Percentiles rank a stretch among this genome's conserved stretches.
Conservation (phyloP, 305 asterid genomes). For the Fraxinus sp. region DNA sequence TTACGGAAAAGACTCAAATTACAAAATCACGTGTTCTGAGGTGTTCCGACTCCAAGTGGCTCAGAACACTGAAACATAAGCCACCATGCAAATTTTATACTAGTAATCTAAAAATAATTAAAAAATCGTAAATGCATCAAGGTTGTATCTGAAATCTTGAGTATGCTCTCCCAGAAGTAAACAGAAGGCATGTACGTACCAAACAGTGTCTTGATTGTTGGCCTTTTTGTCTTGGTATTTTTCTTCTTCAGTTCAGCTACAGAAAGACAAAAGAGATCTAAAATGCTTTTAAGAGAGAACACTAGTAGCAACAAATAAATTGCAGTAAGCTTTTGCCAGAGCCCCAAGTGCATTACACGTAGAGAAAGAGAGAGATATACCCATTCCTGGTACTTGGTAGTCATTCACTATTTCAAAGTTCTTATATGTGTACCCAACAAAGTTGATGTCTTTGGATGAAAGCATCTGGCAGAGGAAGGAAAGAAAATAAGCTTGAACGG, state of each 20-base stretch:
- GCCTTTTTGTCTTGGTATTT: conserved; percentile 70
- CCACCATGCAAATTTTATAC: not conserved
- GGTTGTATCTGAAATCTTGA: conserved; percentile 1
- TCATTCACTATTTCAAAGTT: conserved; percentile 93
- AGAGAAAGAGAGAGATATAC: conserved; percentile 28
- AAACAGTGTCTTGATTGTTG: conserved; percentile 78
- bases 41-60: not conserved
- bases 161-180: conserved; percentile 15
- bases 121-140: not conserved
- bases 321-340: not conserved
- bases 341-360: not conserved
- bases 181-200: conserved; percentile 48
- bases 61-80: not conserved
- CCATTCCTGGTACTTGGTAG: conserved; percentile 97
- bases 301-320: not conserved
- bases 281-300: not conserved
- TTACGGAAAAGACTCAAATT: not conserved
- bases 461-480: conserved; percentile 62
- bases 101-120: not conserved
- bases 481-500: conserved; percentile 22
- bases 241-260: conserved; percentile 96
- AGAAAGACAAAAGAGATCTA: conserved; percentile 12
- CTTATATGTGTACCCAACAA: conserved; percentile 95
- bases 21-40: not conserved
- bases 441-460: conserved; percentile 90